These are phyloP conservation scores for Acanthamoeba quina DNA, from an alignment of 208 protist species.

Conservation along the genomic window DNA sequence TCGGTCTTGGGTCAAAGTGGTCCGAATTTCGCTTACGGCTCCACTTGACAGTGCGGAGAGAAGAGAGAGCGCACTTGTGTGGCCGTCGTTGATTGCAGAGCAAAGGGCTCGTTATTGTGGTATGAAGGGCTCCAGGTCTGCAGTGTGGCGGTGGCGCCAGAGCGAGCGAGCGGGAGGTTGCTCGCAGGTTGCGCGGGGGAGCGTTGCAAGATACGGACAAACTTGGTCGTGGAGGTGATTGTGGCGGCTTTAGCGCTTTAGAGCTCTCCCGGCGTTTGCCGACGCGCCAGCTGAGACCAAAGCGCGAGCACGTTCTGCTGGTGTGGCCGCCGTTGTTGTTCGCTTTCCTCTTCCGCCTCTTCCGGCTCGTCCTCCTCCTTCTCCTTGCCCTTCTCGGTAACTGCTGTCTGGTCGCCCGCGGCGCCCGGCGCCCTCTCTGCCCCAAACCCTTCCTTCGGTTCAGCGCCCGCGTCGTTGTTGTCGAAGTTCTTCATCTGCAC, in stretches of 20 bases:
- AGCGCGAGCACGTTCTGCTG: slow-evolving; percentile 20
- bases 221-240: no score
- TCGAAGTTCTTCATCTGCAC: slow-evolving; percentile 1
- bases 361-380: not conserved
- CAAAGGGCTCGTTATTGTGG: no score
- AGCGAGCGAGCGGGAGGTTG: not conserved
- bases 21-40: slow-evolving; percentile 8
- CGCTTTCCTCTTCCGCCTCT: not conserved
- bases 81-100: no score
- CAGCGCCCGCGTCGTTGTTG: not conserved
- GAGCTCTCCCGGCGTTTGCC: not conserved
- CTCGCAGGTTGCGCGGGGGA: not conserved
- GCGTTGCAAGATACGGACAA: no score
- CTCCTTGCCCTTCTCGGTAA: not conserved
- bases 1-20: not conserved
- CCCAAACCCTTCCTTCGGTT: not conserved
- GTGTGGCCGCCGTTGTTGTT: not conserved
- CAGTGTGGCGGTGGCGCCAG: not conserved
- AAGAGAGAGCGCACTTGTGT: no score
- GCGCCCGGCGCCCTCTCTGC: not conserved
- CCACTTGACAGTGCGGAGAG: not conserved
- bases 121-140: no score
- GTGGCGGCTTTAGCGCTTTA: not conserved
- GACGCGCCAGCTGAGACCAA: slow-evolving; percentile 37
- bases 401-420: not conserved